A percentile compares a stretch with the other conserved stretches of the same genome.
phyloP scores from a whole-genome alignment of 306 rosid species.

The Mimosa pudica region DNA sequence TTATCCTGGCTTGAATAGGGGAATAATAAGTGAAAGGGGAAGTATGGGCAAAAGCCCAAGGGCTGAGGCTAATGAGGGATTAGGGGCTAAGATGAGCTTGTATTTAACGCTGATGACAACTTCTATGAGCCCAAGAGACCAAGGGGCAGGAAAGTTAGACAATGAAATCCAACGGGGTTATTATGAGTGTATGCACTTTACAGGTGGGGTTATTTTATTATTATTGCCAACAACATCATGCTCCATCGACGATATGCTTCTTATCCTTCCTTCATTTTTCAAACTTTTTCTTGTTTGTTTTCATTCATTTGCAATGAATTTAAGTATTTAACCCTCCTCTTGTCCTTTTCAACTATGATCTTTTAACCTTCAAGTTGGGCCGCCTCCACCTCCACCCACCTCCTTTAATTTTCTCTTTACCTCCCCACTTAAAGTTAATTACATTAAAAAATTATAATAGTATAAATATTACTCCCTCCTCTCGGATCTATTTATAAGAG shows the following conservation, averaged over 20 bases:
- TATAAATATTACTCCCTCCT: too few relatives aligned
- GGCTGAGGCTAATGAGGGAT: slow-evolving; percentile 6
- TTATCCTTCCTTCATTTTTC: slow-evolving; percentile 52
- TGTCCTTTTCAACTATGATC: slow-evolving; percentile 49
- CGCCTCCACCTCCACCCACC: slow-evolving; percentile 38
- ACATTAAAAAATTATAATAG: neutral
- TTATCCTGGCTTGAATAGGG: neutral
- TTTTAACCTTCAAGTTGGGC: slow-evolving; percentile 53
- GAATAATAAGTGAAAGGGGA: too few relatives aligned
- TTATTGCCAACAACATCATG: slow-evolving; percentile 83
- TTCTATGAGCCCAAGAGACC: neutral
- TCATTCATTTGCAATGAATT: slow-evolving; percentile 21
- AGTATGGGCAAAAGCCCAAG: slow-evolving; percentile 20
- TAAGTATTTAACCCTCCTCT: slow-evolving; percentile 12
- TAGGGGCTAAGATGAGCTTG: slow-evolving; percentile 1
- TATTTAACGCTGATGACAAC: slow-evolving; percentile 32
- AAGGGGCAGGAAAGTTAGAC: neutral
- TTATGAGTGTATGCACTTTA: slow-evolving; percentile 56
- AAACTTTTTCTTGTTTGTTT: neutral
- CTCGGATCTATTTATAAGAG: too few relatives aligned
- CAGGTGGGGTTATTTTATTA: slow-evolving; percentile 51
- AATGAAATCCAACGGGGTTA: slow-evolving; percentile 35
- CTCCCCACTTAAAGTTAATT: slow-evolving; percentile 4
- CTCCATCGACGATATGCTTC: slow-evolving; percentile 56
- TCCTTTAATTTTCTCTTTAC: slow-evolving; percentile 40